Percentiles rank a stretch among this genome's conserved stretches.
These are phyloP conservation scores for Leptographium radiaticola DNA, from an alignment of 2,329 filamentous ascomycete species.

Conservation along the genomic window DNA sequence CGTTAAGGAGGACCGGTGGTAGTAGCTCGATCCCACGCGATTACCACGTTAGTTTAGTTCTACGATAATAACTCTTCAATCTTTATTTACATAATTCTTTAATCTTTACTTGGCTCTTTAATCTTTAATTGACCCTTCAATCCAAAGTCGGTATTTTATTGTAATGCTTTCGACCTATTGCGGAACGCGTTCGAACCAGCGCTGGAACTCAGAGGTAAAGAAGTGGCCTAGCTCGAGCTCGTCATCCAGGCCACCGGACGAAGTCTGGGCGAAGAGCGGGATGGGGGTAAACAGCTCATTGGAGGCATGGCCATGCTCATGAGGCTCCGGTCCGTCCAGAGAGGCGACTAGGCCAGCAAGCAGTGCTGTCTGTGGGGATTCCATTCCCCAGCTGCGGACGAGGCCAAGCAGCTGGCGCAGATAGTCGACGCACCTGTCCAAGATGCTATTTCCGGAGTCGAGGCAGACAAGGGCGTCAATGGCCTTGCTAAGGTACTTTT, in stretches of 20 bases:
- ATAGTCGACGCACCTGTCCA: background rate
- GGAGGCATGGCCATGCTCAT: background rate
- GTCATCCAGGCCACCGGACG: background rate
- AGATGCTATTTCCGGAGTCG: background rate
- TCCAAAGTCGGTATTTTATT: too few species aligned
- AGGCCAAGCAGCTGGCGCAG: background rate
- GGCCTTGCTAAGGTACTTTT: background rate
- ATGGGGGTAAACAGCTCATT: background rate
- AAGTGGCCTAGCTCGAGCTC: background rate
- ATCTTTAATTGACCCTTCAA: too few species aligned
- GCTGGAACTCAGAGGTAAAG: background rate
- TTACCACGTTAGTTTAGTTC: too few species aligned
- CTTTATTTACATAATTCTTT: too few species aligned
- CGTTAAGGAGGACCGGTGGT: too few species aligned
- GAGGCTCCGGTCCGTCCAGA: background rate
- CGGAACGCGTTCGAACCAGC: background rate
- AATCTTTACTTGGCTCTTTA: too few species aligned
- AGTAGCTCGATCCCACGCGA: too few species aligned
- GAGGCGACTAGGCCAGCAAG: background rate
- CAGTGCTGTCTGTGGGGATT: background rate
- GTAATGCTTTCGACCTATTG: background rate
- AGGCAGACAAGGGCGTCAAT: background rate
- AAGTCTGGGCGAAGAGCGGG: background rate
- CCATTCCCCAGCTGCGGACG: background rate
- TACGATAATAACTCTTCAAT: too few species aligned